Conservation (phyloP, 1,284 basidiomycete species). For the Pterulicium gracile region DNA sequence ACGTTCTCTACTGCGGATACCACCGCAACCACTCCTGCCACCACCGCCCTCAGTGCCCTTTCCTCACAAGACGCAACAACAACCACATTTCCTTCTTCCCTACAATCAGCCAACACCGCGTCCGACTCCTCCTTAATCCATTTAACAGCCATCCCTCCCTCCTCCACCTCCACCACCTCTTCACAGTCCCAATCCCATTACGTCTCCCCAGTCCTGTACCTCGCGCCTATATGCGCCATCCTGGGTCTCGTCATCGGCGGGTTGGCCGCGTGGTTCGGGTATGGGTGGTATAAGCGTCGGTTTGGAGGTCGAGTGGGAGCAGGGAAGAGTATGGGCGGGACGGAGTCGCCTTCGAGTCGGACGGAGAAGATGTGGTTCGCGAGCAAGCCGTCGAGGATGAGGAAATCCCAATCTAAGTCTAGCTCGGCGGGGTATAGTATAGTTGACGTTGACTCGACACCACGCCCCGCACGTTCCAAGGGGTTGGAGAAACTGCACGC, state of each 20-base stretch:
- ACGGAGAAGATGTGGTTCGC: not conserved
- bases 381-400: too few relatives aligned
- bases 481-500: too few relatives aligned
- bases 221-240: not conserved
- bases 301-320: not conserved
- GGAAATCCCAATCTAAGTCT: too few relatives aligned
- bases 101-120: not conserved
- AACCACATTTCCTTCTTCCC: not conserved
- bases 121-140: not conserved
- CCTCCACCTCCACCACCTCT: not conserved
- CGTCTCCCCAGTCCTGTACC: conserved; percentile 1
- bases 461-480: too few relatives aligned
- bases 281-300: not conserved
- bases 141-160: not conserved
- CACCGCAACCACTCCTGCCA: not conserved
- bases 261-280: not conserved
- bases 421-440: too few relatives aligned
- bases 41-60: not conserved
- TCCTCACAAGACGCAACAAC: not conserved
- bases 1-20: not conserved
- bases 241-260: not conserved
- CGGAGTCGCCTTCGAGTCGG: not conserved
- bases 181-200: not conserved
- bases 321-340: not conserved
- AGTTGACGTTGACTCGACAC: too few relatives aligned